A percentile compares a stretch with the other conserved stretches of the same genome.
Evolutionary conservation across 2,329 filamentous ascomycete species (phyloP).

Genomic region (Exophiala viscosa): DNA sequence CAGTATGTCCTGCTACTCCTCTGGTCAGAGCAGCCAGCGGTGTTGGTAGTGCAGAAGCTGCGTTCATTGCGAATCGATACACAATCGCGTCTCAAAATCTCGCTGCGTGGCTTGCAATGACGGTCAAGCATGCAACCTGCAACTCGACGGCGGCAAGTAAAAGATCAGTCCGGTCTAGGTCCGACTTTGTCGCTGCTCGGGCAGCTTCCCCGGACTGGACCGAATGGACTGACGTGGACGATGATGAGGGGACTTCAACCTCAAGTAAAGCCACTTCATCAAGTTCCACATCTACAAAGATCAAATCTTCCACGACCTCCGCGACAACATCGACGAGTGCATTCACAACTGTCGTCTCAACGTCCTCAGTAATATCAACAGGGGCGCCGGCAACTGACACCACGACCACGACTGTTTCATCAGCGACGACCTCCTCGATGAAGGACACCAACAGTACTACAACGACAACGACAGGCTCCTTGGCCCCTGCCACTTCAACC

Average conservation of each 20-base stretch:
- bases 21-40: slow-evolving; percentile 38
- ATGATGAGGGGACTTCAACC: background rate
- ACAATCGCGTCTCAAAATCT: slow-evolving; percentile 38
- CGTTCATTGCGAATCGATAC: slow-evolving; percentile 40
- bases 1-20: slow-evolving; percentile 37
- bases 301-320: background rate
- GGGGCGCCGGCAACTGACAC: background rate
- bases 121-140: slow-evolving; percentile 5
- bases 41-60: slow-evolving; percentile 37
- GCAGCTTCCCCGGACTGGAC: background rate
- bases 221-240: background rate
- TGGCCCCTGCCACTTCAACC: background rate
- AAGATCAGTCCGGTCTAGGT: background rate
- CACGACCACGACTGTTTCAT: background rate
- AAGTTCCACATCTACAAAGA: background rate
- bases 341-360: too few species aligned
- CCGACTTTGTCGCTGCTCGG: too few species aligned
- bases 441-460: background rate
- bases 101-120: slow-evolving; percentile 35
- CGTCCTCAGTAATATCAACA: too few species aligned
- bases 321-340: background rate
- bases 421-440: background rate
- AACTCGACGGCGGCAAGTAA: background rate
- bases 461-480: background rate
- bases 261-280: background rate